Evolutionary conservation across 73 alveolate genomes (phyloP).

Genomic region (Blepharisma stoltei): DNA sequence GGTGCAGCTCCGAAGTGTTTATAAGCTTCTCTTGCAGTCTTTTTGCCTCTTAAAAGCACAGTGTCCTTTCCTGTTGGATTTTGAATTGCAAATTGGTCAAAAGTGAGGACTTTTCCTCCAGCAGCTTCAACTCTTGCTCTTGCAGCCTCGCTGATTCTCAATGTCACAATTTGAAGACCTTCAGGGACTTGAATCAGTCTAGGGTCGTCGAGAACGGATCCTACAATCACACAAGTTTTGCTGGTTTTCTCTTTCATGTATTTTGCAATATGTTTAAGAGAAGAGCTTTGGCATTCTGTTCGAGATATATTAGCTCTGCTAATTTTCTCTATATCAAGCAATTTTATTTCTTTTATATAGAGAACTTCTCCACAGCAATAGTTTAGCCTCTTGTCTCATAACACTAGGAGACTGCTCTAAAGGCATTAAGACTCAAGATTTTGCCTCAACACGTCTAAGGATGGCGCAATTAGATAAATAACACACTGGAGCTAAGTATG

Average conservation of each 20-base stretch:
- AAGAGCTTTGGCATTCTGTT: too few relatives aligned
- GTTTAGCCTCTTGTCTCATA: too few relatives aligned
- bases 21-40: background rate
- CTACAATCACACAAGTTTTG: background rate
- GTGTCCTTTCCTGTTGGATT: background rate
- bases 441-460: too few relatives aligned
- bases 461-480: too few relatives aligned
- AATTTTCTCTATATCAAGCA: too few relatives aligned
- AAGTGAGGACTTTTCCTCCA: background rate
- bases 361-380: too few relatives aligned
- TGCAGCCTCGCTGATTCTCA: background rate
- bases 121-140: background rate
- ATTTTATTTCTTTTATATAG: too few relatives aligned
- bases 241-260: background rate
- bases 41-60: background rate
- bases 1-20: background rate
- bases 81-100: slow-evolving; percentile 3
- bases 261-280: background rate
- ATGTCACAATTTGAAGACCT: background rate
- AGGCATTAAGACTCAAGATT: too few relatives aligned
- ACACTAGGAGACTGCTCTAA: too few relatives aligned
- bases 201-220: background rate
- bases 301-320: too few relatives aligned
- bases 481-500: too few relatives aligned
- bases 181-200: background rate